These are phyloP conservation scores for Lodderomyces jiufengensis DNA, from an alignment of 1,139 yeast species.

Conservation along the genomic window DNA sequence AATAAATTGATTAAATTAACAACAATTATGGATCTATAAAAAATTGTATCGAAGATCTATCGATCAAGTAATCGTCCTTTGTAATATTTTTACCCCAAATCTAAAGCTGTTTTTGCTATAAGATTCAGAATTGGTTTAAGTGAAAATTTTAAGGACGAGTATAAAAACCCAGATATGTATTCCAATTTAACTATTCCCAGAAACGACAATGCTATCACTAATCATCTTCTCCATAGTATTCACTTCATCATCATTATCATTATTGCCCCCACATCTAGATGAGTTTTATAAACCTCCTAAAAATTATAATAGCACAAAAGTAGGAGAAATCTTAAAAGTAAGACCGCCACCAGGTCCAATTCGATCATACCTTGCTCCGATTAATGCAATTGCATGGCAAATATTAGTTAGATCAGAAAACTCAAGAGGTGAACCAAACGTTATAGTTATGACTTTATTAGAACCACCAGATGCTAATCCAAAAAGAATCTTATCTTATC, in stretches of 20 bases:
- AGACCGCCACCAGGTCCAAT: slow-evolving; percentile 15
- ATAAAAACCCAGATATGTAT: too few species aligned
- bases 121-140: too few species aligned
- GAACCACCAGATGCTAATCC: slow-evolving; percentile 30
- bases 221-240: too few species aligned
- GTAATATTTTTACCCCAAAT: too few species aligned
- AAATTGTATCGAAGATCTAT: too few species aligned
- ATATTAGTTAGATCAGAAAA: slow-evolving; percentile 32
- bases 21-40: too few species aligned
- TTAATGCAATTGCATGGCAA: slow-evolving; percentile 26
- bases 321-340: slow-evolving; percentile 21
- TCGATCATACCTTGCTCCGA: slow-evolving; percentile 15
- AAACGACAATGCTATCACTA: too few species aligned
- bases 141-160: too few species aligned
- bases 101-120: too few species aligned
- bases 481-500: slow-evolving; percentile 28
- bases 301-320: slow-evolving; percentile 15
- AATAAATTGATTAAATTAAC: too few species aligned
- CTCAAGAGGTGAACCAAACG: slow-evolving; percentile 27
- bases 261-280: slow-evolving; percentile 14
- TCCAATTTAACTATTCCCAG: too few species aligned
- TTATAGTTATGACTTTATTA: slow-evolving; percentile 30
- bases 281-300: slow-evolving; percentile 21
- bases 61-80: too few species aligned
- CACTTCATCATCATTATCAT: background rate